A percentile compares a stretch with the other conserved stretches of the same genome.
phyloP scores from a whole-genome alignment of 1,284 basidiomycete species.

The Caloboletus firmus region DNA sequence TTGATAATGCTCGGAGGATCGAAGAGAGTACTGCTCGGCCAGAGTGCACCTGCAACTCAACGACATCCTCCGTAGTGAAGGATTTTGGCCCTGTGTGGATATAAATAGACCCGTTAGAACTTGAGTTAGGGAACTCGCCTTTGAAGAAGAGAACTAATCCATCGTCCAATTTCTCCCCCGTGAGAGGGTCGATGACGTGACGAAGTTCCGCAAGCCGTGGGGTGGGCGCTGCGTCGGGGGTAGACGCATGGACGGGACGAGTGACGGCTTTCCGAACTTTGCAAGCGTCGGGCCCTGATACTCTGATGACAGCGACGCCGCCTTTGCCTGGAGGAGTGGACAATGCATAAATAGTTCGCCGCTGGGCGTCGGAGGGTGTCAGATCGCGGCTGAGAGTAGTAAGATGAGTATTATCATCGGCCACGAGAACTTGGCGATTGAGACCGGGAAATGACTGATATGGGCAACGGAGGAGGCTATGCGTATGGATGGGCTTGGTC shows the following conservation, averaged over 20 bases:
- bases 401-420: background rate
- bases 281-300: slow-evolving; percentile 73
- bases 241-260: slow-evolving; percentile 11
- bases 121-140: slow-evolving; percentile 43
- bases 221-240: slow-evolving; percentile 41
- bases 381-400: slow-evolving; percentile 2
- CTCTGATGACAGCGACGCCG: slow-evolving; percentile 77
- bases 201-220: slow-evolving; percentile 74
- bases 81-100: slow-evolving; percentile 58
- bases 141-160: slow-evolving; percentile 80
- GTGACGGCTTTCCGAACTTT: slow-evolving; percentile 58
- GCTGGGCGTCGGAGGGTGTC: slow-evolving; percentile 57
- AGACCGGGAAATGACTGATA: slow-evolving; percentile 10
- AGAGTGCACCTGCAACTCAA: slow-evolving; percentile 89
- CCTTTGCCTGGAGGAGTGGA: slow-evolving; percentile 83
- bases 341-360: slow-evolving; percentile 79
- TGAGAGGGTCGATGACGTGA: slow-evolving; percentile 63
- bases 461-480: slow-evolving; percentile 19
- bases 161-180: slow-evolving; percentile 70
- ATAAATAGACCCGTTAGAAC: background rate
- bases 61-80: slow-evolving; percentile 79
- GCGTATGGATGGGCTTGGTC: slow-evolving; percentile 9
- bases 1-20: slow-evolving; percentile 62
- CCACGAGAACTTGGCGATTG: background rate
- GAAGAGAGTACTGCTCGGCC: slow-evolving; percentile 76